These are phyloP conservation scores for Kodamaea sp. DNA, from an alignment of 1,139 yeast species.

Conservation along the genomic window DNA sequence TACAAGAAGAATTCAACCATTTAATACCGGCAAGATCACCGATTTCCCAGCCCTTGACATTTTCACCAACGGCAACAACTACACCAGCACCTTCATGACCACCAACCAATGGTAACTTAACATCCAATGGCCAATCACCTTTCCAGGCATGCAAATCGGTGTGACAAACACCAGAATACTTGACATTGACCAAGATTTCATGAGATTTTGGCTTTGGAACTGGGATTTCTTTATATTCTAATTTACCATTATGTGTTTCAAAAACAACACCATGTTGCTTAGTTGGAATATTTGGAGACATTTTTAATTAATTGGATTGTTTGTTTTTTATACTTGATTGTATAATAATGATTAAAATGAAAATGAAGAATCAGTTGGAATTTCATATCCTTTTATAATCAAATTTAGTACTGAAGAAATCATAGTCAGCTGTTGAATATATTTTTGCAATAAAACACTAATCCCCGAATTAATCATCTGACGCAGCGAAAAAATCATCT, in stretches of 20 bases:
- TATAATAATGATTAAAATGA: constrained; percentile 2
- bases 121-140: constrained; percentile 67
- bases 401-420: not conserved
- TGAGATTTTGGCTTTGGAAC: constrained; percentile 59
- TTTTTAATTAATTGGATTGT: constrained; percentile 3
- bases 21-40: constrained; percentile 81
- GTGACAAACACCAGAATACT: constrained; percentile 67
- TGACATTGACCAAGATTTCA: constrained; percentile 58
- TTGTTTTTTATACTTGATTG: constrained; percentile 1
- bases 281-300: constrained; percentile 41
- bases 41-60: constrained; percentile 64
- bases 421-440: not conserved
- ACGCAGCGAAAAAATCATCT: not conserved
- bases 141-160: constrained; percentile 71
- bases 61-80: constrained; percentile 67
- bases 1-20: constrained; percentile 70
- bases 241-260: constrained; percentile 63
- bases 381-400: not conserved
- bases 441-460: not conserved
- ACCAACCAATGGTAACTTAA: constrained; percentile 68
- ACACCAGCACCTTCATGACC: constrained; percentile 90
- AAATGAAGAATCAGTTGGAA: not conserved
- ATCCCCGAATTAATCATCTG: too few relatives aligned
- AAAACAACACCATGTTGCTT: constrained; percentile 73
- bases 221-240: constrained; percentile 59